A percentile compares a stretch with the other conserved stretches of the same genome.
Evolutionary conservation across 257 asterid species (phyloP).

Genomic region (Solanum pennellii): DNA sequence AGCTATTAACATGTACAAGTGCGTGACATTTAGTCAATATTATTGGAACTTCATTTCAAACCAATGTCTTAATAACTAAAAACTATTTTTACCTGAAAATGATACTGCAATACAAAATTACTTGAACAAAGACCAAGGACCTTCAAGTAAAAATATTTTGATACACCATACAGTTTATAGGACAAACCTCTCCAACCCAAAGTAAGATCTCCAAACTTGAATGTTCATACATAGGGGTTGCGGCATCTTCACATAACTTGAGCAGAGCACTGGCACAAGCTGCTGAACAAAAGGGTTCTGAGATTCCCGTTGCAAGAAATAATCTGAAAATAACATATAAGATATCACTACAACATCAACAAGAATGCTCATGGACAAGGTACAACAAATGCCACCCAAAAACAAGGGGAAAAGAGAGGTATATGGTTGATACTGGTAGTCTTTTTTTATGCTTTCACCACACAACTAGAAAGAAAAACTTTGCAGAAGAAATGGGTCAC

Average conservation of each 20-base stretch:
- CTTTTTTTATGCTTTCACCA: not conserved
- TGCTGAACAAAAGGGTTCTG: slow-evolving; percentile 55
- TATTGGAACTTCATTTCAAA: not conserved
- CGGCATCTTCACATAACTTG: slow-evolving; percentile 76
- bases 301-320: slow-evolving; percentile 66
- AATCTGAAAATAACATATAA: slow-evolving; percentile 47
- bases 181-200: slow-evolving; percentile 86
- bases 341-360: not conserved
- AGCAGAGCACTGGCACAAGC: slow-evolving; percentile 72
- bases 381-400: not conserved
- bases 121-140: not conserved
- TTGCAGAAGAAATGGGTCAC: not conserved
- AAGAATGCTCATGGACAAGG: not conserved
- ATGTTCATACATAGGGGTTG: slow-evolving; percentile 48
- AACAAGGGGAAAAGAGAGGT: not conserved
- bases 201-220: slow-evolving; percentile 76
- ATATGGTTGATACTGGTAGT: not conserved
- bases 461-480: not conserved
- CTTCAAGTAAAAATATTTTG: not conserved
- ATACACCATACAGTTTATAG: not conserved
- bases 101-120: not conserved
- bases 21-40: not conserved
- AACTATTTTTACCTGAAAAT: not conserved
- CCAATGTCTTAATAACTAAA: not conserved
- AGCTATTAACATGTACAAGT: not conserved